Conservation (phyloP, 1,284 basidiomycete genomes). For the Neolentinus lepideus region DNA sequence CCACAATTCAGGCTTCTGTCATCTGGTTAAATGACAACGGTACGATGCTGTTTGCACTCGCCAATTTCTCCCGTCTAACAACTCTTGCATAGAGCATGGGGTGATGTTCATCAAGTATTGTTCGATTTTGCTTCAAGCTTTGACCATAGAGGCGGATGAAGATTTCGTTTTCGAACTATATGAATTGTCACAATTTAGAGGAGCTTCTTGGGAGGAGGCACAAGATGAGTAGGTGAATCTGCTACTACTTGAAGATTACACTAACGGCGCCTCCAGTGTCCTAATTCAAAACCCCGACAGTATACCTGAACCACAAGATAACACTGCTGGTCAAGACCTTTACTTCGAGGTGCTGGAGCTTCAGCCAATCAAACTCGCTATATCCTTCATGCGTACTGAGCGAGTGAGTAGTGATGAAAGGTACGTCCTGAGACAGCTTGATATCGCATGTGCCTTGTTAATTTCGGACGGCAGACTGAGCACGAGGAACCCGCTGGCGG, state of each 20-base stretch:
- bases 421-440: constrained; percentile 36
- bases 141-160: constrained; percentile 96
- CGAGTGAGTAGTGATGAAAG: constrained; percentile 90
- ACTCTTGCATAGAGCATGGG: constrained; percentile 69
- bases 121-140: constrained; percentile 88
- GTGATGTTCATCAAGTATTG: constrained; percentile 98
- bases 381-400: constrained; percentile 98
- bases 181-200: constrained; percentile 88
- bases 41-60: constrained; percentile 23
- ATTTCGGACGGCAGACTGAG: constrained; percentile 45
- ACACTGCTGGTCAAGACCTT: constrained; percentile 67
- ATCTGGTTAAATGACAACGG: constrained; percentile 93
- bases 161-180: constrained; percentile 92
- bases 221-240: constrained; percentile 60
- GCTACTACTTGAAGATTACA: not conserved
- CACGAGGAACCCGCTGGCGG: constrained; percentile 88
- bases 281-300: constrained; percentile 72
- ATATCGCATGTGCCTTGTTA: constrained; percentile 5
- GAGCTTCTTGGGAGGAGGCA: constrained; percentile 81
- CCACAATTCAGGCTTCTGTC: constrained; percentile 85
- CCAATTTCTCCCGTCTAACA: not conserved
- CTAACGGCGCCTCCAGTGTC: constrained; percentile 37
- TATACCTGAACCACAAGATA: constrained; percentile 74
- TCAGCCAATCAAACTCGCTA: constrained; percentile 87
- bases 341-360: constrained; percentile 98